Evolutionary conservation across 257 asterid genomes (phyloP), one percentile per base, ranked within the genome.

Genomic region (Gentiana straminea): DNA sequence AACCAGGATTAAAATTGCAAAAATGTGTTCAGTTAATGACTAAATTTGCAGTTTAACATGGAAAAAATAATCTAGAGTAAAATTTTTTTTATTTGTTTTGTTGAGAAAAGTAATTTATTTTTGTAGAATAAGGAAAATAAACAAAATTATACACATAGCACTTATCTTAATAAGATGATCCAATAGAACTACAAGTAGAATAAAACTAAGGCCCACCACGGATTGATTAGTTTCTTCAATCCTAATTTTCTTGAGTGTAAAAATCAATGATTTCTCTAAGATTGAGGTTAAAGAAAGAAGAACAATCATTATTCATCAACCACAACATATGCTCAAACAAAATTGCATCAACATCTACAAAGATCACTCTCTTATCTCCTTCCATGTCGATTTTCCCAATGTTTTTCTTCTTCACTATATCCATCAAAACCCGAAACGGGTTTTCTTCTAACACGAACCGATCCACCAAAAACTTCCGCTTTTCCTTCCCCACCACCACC

Each of bases 321-420:
- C 81, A 75, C 50, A 75, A 24, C 75, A 76, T 65, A 46, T 76
- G 81, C 57, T 76, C 81, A 49, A 72, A 76, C 73, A 72, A 68
- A 46, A 76, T 72, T 24, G 77, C 75, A 65, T 76, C 81, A 12
- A 76, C 75, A 52, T 72, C 75, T 52, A 68, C 78, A 47, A 54
- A 68, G n/a, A 76, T 65, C 12, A 72, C 68, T 49, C 76, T 68
- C 38, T 71, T 62, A 1, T 36, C 54, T n/a, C 65, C 60, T 35
- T 58, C 52, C 39, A 51, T 15, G 11, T 60, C 32, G 32, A 59
- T 63, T 36, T 51, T 57, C 35, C 65, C 75, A 50, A 47, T 44
- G 4, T 65, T 64, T 35, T 65, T 61, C 62, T 71, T 63, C 57
- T 43, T 62, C 55, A 65, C 68, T 56, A 72, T 72, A 13, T 72